Conservation (phyloP, 345 rosid genomes). For the Euphorbia pulcherrima region DNA sequence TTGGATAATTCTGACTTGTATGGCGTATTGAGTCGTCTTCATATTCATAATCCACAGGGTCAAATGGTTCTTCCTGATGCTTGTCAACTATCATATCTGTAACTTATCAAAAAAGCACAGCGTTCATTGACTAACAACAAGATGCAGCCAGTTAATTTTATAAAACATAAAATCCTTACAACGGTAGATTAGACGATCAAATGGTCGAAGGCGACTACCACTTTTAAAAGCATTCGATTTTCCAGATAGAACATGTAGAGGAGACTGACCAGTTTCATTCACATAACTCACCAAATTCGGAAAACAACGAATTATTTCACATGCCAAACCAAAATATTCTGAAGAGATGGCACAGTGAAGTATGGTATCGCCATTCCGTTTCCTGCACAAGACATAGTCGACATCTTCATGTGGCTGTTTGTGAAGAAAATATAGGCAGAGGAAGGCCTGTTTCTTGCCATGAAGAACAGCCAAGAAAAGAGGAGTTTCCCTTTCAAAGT, state of each 20-base stretch:
- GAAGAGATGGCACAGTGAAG: not conserved
- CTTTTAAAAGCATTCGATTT: constrained; percentile 22
- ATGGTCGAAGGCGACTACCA: constrained; percentile 7
- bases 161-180: constrained; percentile 8
- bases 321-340: constrained; percentile 13
- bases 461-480: not conserved
- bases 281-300: constrained; percentile 10
- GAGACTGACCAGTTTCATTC: constrained; percentile 11
- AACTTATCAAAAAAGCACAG: not conserved
- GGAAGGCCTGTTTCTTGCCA: constrained; percentile 2
- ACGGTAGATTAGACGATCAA: constrained; percentile 16
- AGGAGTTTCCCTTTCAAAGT: not conserved
- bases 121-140: not conserved
- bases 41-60: not conserved
- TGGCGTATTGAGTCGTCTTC: not conserved
- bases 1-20: not conserved
- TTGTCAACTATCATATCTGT: not conserved
- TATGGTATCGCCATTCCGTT: not conserved
- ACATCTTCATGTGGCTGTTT: not conserved
- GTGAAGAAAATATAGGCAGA: not conserved
- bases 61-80: not conserved
- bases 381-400: not conserved
- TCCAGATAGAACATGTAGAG: constrained; percentile 21
- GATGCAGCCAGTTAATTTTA: not conserved
- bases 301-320: constrained; percentile 1